These are phyloP conservation scores for Aspergillus eucalypticola DNA, from an alignment of 2,329 filamentous ascomycete genomes.

Conservation along the genomic window DNA sequence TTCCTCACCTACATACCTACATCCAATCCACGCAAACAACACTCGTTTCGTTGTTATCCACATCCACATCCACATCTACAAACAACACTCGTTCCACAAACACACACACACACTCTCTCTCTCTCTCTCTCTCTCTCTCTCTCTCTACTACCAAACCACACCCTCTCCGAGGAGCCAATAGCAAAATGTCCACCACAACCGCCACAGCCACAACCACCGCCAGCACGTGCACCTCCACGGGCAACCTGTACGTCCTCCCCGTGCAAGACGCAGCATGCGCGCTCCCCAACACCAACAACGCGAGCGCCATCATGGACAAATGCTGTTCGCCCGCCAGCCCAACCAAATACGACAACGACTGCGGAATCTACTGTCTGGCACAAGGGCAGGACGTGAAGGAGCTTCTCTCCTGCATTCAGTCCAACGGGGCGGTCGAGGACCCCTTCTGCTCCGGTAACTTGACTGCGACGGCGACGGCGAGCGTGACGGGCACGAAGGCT, in stretches of 20 bases:
- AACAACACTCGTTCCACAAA: not conserved
- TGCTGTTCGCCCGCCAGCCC: constrained; percentile 52
- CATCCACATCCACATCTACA: not conserved
- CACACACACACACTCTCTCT: not conserved
- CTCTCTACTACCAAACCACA: too few species aligned
- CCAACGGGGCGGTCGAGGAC: constrained; percentile 40
- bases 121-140: too few species aligned
- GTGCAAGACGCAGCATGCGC: constrained; percentile 50
- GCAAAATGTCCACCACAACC: constrained; percentile 27
- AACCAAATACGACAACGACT: constrained; percentile 50
- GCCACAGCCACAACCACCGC: constrained; percentile 22
- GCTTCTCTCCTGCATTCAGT: constrained; percentile 43
- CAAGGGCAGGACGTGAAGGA: constrained; percentile 40
- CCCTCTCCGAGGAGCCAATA: not conserved
- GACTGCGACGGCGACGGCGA: constrained; percentile 43
- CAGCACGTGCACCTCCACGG: constrained; percentile 21
- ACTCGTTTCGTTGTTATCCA: not conserved
- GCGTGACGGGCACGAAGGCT: constrained; percentile 34
- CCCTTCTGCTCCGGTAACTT: constrained; percentile 50
- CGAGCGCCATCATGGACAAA: constrained; percentile 45
- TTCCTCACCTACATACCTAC: not conserved
- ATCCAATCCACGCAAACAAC: not conserved
- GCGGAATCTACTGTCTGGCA: constrained; percentile 55
- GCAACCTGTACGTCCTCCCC: constrained; percentile 47
- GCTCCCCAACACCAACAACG: constrained; percentile 42